A percentile compares a stretch with the other conserved stretches of the same genome.
These are phyloP conservation scores for Hamigera avellanea DNA, from an alignment of 495 filamentous ascomycete genomes.

Conservation along the genomic window DNA sequence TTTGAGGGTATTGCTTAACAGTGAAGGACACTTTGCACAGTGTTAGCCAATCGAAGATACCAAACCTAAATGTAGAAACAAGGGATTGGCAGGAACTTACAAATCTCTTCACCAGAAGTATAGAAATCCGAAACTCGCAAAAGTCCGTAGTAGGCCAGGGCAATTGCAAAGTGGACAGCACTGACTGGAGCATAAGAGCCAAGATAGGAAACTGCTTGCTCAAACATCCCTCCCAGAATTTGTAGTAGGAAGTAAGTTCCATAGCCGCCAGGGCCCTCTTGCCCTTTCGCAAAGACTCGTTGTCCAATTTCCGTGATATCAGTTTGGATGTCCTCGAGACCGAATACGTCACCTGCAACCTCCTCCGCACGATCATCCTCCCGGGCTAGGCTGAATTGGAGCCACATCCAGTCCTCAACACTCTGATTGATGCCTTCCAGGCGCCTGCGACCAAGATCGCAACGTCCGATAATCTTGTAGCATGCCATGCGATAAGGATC, in stretches of 20 bases:
- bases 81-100: constrained; percentile 32
- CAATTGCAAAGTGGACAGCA: constrained; percentile 90
- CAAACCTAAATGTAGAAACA: neutral
- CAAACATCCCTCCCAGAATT: constrained; percentile 85
- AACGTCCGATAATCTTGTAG: constrained; percentile 94
- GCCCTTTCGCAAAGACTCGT: constrained; percentile 68
- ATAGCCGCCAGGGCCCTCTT: constrained; percentile 61
- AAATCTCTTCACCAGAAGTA: constrained; percentile 56
- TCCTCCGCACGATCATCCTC: constrained; percentile 77
- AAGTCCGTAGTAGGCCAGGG: constrained; percentile 81
- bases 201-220: constrained; percentile 83
- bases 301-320: constrained; percentile 79
- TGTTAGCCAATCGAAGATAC: constrained; percentile 18
- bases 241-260: constrained; percentile 89
- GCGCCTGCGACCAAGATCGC: constrained; percentile 69
- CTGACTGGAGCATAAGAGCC: constrained; percentile 82
- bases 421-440: constrained; percentile 70
- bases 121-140: constrained; percentile 70
- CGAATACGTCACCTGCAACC: constrained; percentile 77
- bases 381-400: constrained; percentile 84
- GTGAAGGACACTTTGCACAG: constrained; percentile 45
- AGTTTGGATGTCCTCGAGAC: constrained; percentile 73
- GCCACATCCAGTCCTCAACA: constrained; percentile 93
- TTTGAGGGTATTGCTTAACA: constrained; percentile 70
- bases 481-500: constrained; percentile 96